Evolutionary conservation across 2,329 filamentous ascomycete genomes (phyloP).

Genomic region (Paracoccidioides lutzii): DNA sequence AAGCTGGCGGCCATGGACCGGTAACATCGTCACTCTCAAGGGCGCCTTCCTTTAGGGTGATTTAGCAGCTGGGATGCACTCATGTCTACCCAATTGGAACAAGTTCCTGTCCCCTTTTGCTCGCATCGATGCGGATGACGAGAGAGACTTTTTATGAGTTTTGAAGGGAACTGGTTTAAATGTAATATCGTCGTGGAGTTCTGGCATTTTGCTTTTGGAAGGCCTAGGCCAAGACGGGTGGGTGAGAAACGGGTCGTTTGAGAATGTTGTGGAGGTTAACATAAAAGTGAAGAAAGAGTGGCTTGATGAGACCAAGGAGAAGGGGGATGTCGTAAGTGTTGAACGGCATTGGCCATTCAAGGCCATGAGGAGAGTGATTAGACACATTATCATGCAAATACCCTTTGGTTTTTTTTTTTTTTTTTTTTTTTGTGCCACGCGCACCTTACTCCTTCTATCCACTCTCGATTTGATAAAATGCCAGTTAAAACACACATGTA

Average conservation of each 20-base stretch:
- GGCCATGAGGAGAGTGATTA: conserved; percentile 14
- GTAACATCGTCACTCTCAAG: conserved; percentile 14
- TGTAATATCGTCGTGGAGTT: conserved; percentile 13
- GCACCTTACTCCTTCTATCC: no score
- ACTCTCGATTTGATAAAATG: no score
- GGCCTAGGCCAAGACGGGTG: conserved; percentile 14
- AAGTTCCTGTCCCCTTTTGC: conserved; percentile 8
- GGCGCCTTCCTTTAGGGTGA: conserved; percentile 14
- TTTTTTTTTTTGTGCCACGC: no score
- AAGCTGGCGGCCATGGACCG: conserved; percentile 15
- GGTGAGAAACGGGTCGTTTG: conserved; percentile 8
- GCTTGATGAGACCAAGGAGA: conserved; percentile 3
- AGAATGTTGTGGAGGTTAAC: conserved; percentile 1
- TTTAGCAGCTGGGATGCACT: conserved; percentile 7
- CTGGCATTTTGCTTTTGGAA: conserved; percentile 13
- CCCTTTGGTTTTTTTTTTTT: no score
- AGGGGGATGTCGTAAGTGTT: conserved; percentile 8
- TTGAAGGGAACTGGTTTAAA: conserved; percentile 14
- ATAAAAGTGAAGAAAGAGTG: conserved; percentile 5
- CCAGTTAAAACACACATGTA: no score
- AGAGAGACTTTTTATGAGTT: conserved; percentile 9
- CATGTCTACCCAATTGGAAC: conserved; percentile 2
- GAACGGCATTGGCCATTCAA: conserved; percentile 9
- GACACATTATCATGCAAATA: background rate
- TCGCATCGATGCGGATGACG: conserved; percentile 9